These are phyloP conservation scores for Graphium sp. DNA, from an alignment of 2,329 filamentous ascomycete genomes.

Conservation along the genomic window DNA sequence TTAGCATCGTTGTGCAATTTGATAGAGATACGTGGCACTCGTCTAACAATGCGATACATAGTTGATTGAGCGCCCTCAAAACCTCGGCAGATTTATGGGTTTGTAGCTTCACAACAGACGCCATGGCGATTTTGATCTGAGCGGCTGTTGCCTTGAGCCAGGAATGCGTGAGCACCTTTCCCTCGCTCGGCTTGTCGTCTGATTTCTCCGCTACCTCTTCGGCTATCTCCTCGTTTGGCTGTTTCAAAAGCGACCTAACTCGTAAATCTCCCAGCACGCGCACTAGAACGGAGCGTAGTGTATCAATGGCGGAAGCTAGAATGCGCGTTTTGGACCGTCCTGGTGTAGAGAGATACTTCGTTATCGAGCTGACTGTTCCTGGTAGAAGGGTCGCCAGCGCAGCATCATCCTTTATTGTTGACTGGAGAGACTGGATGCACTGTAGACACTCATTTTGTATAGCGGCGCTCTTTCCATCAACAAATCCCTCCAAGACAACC, in stretches of 20 bases:
- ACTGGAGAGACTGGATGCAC: constrained; percentile 45
- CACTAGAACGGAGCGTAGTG: constrained; percentile 36
- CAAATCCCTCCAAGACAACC: constrained; percentile 59
- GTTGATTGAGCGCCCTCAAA: constrained; percentile 42
- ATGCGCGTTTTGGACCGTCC: constrained; percentile 39
- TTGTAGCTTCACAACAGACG: constrained; percentile 59
- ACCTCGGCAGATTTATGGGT: constrained; percentile 55
- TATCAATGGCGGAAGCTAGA: constrained; percentile 42
- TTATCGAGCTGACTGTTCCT: constrained; percentile 67
- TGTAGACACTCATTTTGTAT: constrained; percentile 55
- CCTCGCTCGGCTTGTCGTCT: constrained; percentile 9
- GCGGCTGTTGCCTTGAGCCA: constrained; percentile 71
- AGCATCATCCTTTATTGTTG: constrained; percentile 51
- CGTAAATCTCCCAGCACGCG: constrained; percentile 41
- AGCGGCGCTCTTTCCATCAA: constrained; percentile 43
- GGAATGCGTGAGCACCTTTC: constrained; percentile 24
- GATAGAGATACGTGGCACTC: constrained; percentile 60
- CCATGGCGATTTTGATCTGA: constrained; percentile 72
- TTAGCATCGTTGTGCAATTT: constrained; percentile 52
- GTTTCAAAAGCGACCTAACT: constrained; percentile 25
- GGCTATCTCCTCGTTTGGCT: constrained; percentile 11
- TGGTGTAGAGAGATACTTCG: constrained; percentile 56
- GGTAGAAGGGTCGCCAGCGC: constrained; percentile 75
- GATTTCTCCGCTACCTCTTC: constrained; percentile 8
- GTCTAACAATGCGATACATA: constrained; percentile 63